These are phyloP conservation scores for Pythium aquatile DNA, from an alignment of 352 stramenopile genomes.

Conservation along the genomic window DNA sequence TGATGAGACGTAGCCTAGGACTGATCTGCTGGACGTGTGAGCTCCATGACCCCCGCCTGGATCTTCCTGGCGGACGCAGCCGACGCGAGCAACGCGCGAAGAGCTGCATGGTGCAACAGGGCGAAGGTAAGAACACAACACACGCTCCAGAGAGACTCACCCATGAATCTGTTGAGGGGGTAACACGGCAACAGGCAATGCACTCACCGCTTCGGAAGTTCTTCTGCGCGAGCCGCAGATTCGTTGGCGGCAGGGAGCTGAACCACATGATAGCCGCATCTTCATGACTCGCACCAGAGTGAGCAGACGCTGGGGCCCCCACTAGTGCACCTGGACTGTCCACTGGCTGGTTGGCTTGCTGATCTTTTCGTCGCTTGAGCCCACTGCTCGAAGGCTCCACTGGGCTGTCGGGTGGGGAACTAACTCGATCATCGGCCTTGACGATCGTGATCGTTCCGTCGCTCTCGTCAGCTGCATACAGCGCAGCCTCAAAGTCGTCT, in stretches of 20 bases:
- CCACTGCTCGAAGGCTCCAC: not conserved
- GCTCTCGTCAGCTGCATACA: conserved; percentile 24
- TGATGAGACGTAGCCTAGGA: not conserved
- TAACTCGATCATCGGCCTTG: not conserved
- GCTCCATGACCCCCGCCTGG: not conserved
- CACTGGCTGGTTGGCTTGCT: not conserved
- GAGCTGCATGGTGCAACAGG: conserved; percentile 1
- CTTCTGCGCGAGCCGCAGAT: conserved; percentile 62
- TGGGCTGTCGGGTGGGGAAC: not conserved
- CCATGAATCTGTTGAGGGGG: too few species aligned
- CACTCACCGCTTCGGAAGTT: conserved; percentile 53
- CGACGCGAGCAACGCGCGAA: conserved; percentile 19
- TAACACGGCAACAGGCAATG: not conserved
- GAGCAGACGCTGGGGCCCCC: not conserved
- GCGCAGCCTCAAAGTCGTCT: conserved; percentile 46
- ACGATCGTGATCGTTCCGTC: conserved; percentile 17
- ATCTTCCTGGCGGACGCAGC: conserved; percentile 18
- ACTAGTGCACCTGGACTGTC: not conserved
- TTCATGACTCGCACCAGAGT: conserved; percentile 7
- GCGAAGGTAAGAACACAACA: not conserved
- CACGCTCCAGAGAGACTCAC: not conserved
- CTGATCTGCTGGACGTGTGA: not conserved
- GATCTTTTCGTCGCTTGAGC: conserved; percentile 11
- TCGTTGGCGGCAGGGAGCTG: conserved; percentile 62
- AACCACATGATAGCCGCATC: conserved; percentile 61